Evolutionary conservation across 164 flowering plant genomes (phyloP).

Genomic region (Berberis thunbergii): DNA sequence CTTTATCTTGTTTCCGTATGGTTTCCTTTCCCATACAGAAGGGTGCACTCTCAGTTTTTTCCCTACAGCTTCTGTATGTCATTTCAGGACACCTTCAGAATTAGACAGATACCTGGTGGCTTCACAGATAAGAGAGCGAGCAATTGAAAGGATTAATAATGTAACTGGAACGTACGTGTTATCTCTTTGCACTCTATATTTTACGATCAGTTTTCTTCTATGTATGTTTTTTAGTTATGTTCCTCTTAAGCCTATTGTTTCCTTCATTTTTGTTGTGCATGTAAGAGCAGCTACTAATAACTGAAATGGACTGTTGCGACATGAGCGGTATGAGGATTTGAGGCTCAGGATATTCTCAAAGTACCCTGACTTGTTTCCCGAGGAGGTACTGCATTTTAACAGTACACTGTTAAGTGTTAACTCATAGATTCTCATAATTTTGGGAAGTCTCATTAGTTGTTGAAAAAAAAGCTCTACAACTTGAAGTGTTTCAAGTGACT

Average conservation of each 20-base stretch:
- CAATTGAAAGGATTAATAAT: constrained; percentile 79
- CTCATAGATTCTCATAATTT: background rate
- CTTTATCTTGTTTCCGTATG: background rate
- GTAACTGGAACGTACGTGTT: constrained; percentile 84
- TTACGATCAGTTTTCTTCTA: background rate
- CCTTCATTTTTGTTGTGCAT: background rate
- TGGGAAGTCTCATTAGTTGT: background rate
- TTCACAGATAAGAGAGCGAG: constrained; percentile 80
- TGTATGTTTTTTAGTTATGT: background rate
- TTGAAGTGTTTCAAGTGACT: too few relatives aligned
- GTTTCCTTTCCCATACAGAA: constrained; percentile 11
- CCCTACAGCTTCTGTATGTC: constrained; percentile 47
- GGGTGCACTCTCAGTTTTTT: constrained; percentile 44
- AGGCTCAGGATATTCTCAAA: constrained; percentile 76
- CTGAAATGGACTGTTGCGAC: constrained; percentile 1
- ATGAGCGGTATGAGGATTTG: constrained; percentile 71
- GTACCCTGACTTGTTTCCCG: constrained; percentile 77
- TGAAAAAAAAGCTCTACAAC: too few relatives aligned
- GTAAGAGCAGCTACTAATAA: background rate
- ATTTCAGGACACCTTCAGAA: constrained; percentile 88
- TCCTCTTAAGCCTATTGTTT: background rate
- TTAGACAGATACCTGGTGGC: constrained; percentile 85
- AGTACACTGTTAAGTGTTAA: background rate
- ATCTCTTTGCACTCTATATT: background rate
- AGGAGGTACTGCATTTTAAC: constrained; percentile 49